Conservation (phyloP, 805 yeast genomes). For the Sugiyamaella qingdaonensis region DNA sequence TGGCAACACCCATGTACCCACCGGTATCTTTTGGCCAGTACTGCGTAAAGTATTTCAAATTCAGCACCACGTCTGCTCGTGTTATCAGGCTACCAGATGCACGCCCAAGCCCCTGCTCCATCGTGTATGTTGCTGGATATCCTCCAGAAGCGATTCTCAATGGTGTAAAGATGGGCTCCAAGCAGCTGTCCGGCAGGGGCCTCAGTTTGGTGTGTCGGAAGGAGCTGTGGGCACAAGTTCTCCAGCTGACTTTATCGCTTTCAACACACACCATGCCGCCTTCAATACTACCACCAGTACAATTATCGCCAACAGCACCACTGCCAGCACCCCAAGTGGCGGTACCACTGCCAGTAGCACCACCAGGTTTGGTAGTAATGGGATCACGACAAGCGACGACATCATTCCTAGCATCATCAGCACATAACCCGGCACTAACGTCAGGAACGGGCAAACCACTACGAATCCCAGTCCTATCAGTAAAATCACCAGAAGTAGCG, state of each 20-base stretch:
- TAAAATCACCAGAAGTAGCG: too few relatives aligned
- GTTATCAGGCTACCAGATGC: slow-evolving; percentile 10
- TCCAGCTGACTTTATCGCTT: neutral
- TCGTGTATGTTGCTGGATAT: slow-evolving; percentile 8
- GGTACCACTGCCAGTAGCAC: too few relatives aligned
- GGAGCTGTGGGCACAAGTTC: slow-evolving; percentile 1
- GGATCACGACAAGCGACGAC: too few relatives aligned
- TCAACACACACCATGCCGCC: too few relatives aligned
- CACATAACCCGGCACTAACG: too few relatives aligned
- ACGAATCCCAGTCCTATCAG: too few relatives aligned
- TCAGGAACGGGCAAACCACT: too few relatives aligned
- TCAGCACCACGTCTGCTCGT: neutral
- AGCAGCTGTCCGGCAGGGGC: slow-evolving; percentile 20
- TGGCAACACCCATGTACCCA: neutral
- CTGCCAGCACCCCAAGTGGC: too few relatives aligned
- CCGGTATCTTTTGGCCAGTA: neutral
- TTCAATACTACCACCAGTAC: too few relatives aligned
- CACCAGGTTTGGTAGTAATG: too few relatives aligned
- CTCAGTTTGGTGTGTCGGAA: slow-evolving; percentile 21
- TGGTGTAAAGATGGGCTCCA: slow-evolving; percentile 28
- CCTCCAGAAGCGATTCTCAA: slow-evolving; percentile 22
- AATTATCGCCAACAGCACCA: too few relatives aligned
- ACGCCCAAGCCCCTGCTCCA: slow-evolving; percentile 16
- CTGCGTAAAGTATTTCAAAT: slow-evolving; percentile 5
- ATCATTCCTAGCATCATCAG: too few relatives aligned